A percentile compares a stretch with the other conserved stretches of the same genome.
Evolutionary conservation across 495 filamentous ascomycete genomes (phyloP).

Genomic region (Neurospora tetraspora): DNA sequence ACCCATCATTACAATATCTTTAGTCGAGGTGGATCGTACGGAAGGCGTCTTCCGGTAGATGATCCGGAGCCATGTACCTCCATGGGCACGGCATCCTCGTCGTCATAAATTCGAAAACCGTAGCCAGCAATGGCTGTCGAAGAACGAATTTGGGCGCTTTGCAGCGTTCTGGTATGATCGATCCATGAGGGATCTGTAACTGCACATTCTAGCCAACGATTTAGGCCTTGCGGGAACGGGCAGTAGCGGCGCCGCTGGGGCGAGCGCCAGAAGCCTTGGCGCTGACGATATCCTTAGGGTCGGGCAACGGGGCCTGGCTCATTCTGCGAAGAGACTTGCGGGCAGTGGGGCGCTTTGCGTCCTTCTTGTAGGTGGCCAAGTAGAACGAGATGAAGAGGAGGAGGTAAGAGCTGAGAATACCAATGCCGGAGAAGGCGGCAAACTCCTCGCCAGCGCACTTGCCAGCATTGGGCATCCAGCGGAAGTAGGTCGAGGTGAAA

Average conservation of each 20-base stretch:
- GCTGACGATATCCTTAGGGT: conserved; percentile 33
- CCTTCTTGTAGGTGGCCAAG: conserved; percentile 91
- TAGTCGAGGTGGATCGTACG: background rate
- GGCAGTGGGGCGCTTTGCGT: conserved; percentile 49
- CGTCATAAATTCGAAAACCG: background rate
- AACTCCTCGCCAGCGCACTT: conserved; percentile 95
- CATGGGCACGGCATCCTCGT: background rate
- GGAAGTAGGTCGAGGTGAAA: conserved; percentile 88
- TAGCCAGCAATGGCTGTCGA: background rate
- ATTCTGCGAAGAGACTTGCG: conserved; percentile 47
- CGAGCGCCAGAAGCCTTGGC: conserved; percentile 7
- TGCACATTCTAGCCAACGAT: background rate
- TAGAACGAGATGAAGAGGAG: conserved; percentile 99
- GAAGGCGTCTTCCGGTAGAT: background rate
- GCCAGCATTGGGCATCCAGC: conserved; percentile 68
- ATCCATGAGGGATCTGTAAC: background rate
- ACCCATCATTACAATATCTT: conserved; percentile 19
- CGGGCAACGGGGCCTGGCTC: conserved; percentile 44
- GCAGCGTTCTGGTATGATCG: background rate
- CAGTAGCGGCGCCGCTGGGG: conserved; percentile 6
- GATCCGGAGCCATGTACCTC: background rate
- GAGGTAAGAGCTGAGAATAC: conserved; percentile 85
- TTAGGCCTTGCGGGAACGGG: conserved; percentile 52
- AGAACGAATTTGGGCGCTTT: background rate
- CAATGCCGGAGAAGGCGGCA: conserved; percentile 87